Conservation (phyloP, 306 rosid genomes). For the Carpinus fangiana region DNA sequence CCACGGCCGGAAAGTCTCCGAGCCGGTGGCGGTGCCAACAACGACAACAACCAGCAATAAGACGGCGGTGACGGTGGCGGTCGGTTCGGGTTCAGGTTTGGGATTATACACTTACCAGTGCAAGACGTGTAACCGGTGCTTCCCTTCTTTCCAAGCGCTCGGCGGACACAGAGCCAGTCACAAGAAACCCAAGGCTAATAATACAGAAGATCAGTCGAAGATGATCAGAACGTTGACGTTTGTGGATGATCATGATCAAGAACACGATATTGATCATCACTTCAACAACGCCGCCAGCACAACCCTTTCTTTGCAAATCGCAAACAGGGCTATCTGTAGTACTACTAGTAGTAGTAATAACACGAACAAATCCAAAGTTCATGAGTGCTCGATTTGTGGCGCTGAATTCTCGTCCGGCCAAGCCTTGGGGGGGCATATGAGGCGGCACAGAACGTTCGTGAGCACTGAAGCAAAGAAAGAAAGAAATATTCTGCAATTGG, state of each 20-base stretch:
- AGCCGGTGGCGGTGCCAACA: neutral
- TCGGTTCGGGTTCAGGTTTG: too few relatives aligned
- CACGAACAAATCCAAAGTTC: constrained; percentile 46
- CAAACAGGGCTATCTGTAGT: constrained; percentile 28
- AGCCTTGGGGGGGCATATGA: constrained; percentile 97
- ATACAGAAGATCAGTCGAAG: constrained; percentile 16
- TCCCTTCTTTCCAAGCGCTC: constrained; percentile 84
- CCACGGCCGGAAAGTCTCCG: neutral
- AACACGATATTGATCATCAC: neutral
- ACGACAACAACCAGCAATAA: neutral
- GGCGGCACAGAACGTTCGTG: constrained; percentile 64
- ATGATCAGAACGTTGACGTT: constrained; percentile 11
- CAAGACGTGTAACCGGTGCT: constrained; percentile 78
- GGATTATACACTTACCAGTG: constrained; percentile 46
- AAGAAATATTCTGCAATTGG: constrained; percentile 52
- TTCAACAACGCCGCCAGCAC: constrained; percentile 37
- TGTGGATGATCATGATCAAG: constrained; percentile 5
- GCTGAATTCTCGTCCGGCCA: constrained; percentile 87
- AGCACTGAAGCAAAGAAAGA: constrained; percentile 43
- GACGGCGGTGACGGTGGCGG: neutral
- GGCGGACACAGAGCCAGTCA: constrained; percentile 96
- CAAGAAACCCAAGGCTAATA: constrained; percentile 52
- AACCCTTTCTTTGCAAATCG: constrained; percentile 52
- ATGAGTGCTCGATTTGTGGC: constrained; percentile 78
- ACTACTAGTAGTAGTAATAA: neutral